Percentiles rank a stretch among this genome's conserved stretches.
Evolutionary conservation across 2,329 filamentous ascomycete species (phyloP).

Genomic region (Cladorrhinum sp.): DNA sequence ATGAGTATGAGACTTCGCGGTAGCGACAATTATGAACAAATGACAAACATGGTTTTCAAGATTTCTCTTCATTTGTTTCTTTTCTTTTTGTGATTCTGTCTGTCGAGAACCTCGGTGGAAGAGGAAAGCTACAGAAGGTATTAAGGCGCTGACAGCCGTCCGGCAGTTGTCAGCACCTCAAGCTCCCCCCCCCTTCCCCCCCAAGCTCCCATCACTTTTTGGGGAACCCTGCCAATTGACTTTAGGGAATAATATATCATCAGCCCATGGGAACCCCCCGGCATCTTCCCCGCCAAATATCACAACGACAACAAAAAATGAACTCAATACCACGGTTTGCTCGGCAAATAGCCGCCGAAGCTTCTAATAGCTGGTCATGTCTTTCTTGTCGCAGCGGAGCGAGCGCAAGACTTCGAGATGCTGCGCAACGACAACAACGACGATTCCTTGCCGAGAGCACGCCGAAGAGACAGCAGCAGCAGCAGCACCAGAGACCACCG

Average conservation of each 20-base stretch:
- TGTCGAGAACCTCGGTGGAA: background rate
- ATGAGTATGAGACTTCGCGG: background rate
- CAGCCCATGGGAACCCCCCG: constrained; percentile 1
- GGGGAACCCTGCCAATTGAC: background rate
- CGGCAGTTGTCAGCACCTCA: background rate
- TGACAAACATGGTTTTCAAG: too few relatives aligned
- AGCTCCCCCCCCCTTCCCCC: too few relatives aligned
- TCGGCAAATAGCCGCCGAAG: constrained; percentile 17
- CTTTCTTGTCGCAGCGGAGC: constrained; percentile 15
- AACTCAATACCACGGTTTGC: constrained; percentile 24
- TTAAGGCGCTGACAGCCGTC: background rate
- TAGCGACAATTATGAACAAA: background rate
- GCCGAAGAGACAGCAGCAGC: constrained; percentile 26
- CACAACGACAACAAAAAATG: constrained; percentile 16
- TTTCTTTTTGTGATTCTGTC: background rate
- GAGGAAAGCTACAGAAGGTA: background rate
- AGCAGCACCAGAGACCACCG: constrained; percentile 22
- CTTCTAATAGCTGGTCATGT: constrained; percentile 19
- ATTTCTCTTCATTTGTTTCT: background rate
- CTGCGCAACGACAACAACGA: constrained; percentile 1
- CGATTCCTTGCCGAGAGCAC: constrained; percentile 20
- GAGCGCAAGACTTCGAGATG: constrained; percentile 8
- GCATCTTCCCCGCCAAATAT: background rate
- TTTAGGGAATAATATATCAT: background rate
- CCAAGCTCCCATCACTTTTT: background rate